Base-by-base conservation (phyloP, 371 early-diverging fungal genomes). In the Dichotomocladium elegans region DNA sequence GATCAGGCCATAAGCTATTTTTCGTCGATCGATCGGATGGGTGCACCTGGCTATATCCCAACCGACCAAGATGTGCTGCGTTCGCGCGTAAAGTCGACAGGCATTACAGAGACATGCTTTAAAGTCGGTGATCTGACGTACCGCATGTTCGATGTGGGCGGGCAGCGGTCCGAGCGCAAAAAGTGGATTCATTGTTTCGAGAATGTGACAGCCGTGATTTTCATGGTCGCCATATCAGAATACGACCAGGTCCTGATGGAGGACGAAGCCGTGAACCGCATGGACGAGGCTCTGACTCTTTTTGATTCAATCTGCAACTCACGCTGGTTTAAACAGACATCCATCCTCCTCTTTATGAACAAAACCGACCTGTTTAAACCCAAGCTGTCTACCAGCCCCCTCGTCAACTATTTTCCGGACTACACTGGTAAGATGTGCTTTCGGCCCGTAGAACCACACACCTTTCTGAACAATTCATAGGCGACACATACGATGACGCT, bases 161-260 rank as follows among this genome's bases (percentile, higher is more conserved):
- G 95, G 11, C 95, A 95, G 72, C 71, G 93, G 15, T 86, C 88
- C 19, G 93, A 93, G 58, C 83, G 98, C 48, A 95, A 93, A 59
- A 94, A 94, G 64, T 96, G 98, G 98, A 82, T 90, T 31, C 93
- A 92, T 58, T 93, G 92, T 64, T 88, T 93, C 58, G 95, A 94
- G 61, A 91, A 91, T 55, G 95, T 96, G 19, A 96, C 94, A 0
- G 88, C 94, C 5, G 89, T 96, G 43, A 80, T 96, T 22, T 96
- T 94, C 70, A 63, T 93, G 62, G 95, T 91, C 4, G 93, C 95
- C 29, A 88, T 94, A 43, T 81, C 82, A 5, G 95, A 93, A 64
- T 96, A 96, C 66, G 94, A 96, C 66, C 95, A 95, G 66, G 83
- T 91, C 19, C 74, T 96, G 48, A 79, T 91, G 21, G 96, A 96